A percentile compares a stretch with the other conserved stretches of the same genome.
These are phyloP conservation scores for Viola pubescens DNA, from an alignment of 441 rosid species.

Conservation along the genomic window DNA sequence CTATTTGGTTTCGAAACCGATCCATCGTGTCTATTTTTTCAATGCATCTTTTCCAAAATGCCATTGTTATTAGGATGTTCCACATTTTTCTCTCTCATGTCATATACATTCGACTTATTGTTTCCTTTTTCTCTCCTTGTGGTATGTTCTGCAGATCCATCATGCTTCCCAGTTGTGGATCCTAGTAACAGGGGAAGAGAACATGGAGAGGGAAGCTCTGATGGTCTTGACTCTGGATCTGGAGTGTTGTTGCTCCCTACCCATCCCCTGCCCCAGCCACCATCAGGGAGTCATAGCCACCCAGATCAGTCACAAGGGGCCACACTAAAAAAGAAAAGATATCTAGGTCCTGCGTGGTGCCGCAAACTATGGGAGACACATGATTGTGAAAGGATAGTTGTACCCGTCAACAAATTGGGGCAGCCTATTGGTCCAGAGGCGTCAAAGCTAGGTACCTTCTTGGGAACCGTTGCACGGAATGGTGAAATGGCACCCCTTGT, in stretches of 20 bases:
- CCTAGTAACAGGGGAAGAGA: conserved; percentile 12
- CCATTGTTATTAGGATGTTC: too few species aligned
- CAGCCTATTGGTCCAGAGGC: conserved; percentile 35
- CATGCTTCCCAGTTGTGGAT: conserved; percentile 3
- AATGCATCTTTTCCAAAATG: too few species aligned
- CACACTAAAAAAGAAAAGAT: conserved; percentile 9
- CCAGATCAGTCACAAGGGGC: neutral
- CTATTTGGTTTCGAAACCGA: neutral
- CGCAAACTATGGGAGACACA: conserved; percentile 19
- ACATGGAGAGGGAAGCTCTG: conserved; percentile 12
- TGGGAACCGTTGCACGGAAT: conserved; percentile 34
- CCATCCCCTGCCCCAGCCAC: conserved; percentile 7
- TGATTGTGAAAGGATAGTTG: conserved; percentile 26
- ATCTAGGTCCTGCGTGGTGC: conserved; percentile 28
- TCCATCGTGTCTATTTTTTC: too few species aligned
- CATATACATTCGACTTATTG: too few species aligned
- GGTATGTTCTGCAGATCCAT: too few species aligned
- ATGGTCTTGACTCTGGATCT: conserved; percentile 10
- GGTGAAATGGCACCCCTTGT: conserved; percentile 34
- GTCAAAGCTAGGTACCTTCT: conserved; percentile 27
- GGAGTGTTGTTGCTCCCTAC: conserved; percentile 6
- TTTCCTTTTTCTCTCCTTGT: too few species aligned
- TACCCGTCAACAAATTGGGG: conserved; percentile 28
- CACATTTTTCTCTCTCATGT: too few species aligned
- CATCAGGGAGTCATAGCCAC: conserved; percentile 3